Percentiles rank a stretch among this genome's conserved stretches.
Conservation (phyloP, 768 basidiomycete species). For the Serendipita sp. region DNA sequence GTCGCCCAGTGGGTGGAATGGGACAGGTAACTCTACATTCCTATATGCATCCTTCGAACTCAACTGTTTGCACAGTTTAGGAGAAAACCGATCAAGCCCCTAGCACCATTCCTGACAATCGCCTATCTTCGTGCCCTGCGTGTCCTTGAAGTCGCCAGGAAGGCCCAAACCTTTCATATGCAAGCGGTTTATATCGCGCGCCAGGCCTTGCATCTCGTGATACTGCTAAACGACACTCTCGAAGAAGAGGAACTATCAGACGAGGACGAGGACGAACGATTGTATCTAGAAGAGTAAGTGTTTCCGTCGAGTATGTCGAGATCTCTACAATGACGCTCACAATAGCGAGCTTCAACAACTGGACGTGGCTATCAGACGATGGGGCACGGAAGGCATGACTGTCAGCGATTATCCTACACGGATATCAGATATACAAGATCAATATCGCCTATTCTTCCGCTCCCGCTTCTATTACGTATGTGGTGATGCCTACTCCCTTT, state of each 20-base stretch:
- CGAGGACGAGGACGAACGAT: slow-evolving; percentile 1
- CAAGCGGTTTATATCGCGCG: not conserved
- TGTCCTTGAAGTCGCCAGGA: not conserved
- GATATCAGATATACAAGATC: not conserved
- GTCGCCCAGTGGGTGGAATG: not conserved
- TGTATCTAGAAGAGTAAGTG: slow-evolving; percentile 1
- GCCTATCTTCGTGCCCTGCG: not conserved
- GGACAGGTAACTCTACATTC: not conserved
- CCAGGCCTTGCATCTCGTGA: not conserved
- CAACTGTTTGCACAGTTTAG: not conserved
- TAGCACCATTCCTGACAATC: slow-evolving; percentile 1
- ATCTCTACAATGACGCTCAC: not conserved
- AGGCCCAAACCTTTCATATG: not conserved
- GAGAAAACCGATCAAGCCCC: not conserved
- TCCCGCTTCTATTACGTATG: slow-evolving; percentile 2
- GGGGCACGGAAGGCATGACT: not conserved
- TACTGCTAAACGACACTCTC: not conserved
- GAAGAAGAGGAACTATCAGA: not conserved
- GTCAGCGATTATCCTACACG: not conserved
- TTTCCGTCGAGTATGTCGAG: not conserved
- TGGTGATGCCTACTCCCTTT: not conserved
- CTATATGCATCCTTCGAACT: not conserved
- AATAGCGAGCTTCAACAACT: not conserved
- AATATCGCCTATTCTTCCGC: not conserved
- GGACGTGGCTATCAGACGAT: not conserved